Evolutionary conservation across 148 eudicot genomes (phyloP).

Genomic region (Vaccinium corymbosum): DNA sequence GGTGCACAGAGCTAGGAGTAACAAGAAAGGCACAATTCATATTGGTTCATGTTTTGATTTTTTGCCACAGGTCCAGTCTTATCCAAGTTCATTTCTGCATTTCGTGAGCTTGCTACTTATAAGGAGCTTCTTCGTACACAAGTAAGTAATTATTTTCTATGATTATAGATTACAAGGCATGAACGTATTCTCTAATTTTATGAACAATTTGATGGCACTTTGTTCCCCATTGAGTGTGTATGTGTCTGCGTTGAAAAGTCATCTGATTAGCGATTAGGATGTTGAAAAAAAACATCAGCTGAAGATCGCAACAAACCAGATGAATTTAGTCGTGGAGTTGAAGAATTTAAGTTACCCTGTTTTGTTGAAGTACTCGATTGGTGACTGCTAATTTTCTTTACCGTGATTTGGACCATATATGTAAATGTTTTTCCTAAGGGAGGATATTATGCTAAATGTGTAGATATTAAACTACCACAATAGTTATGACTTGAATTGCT

Average conservation of each 20-base stretch:
- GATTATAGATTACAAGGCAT: neutral
- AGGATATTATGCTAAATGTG: neutral
- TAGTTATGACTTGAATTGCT: neutral
- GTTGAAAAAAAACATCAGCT: neutral
- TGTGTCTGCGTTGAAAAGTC: neutral
- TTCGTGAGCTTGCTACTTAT: slow-evolving; percentile 89
- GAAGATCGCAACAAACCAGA: neutral
- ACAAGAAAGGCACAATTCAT: neutral
- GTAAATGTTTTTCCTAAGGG: neutral
- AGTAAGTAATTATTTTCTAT: slow-evolving; percentile 29
- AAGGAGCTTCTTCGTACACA: slow-evolving; percentile 97
- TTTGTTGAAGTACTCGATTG: neutral
- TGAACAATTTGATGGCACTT: neutral
- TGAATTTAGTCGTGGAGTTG: neutral
- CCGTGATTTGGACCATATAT: neutral
- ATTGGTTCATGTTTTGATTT: slow-evolving; percentile 8
- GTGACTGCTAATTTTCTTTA: neutral
- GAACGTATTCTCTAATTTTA: neutral
- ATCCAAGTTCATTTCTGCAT: slow-evolving; percentile 67
- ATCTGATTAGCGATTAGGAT: neutral
- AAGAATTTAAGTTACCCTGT: neutral
- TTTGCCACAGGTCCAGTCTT: slow-evolving; percentile 71
- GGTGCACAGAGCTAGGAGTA: neutral
- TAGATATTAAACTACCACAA: neutral
- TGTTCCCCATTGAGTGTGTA: neutral